Conservation (phyloP, 2,329 filamentous ascomycete genomes). For the Coniella vitis region DNA sequence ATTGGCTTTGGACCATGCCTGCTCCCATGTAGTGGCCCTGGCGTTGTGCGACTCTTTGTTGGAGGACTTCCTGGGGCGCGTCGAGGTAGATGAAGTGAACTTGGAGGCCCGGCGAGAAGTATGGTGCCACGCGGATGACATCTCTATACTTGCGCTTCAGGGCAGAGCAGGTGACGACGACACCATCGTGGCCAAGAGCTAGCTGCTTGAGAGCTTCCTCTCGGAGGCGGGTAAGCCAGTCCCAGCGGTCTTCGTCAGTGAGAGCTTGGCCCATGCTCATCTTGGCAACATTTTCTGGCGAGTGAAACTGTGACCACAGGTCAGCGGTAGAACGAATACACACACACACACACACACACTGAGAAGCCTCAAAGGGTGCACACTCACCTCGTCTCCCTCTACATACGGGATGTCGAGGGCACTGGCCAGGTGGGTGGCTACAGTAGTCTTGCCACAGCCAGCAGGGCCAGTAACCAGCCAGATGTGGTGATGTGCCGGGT, state of each 20-base stretch:
- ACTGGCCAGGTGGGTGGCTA: constrained; percentile 58
- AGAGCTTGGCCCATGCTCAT: constrained; percentile 81
- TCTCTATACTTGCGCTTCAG: constrained; percentile 97
- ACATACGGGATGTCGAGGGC: constrained; percentile 63
- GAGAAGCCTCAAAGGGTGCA: constrained; percentile 23
- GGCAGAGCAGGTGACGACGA: constrained; percentile 94
- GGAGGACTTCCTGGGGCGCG: constrained; percentile 66
- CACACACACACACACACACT: not conserved
- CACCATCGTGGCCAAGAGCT: constrained; percentile 55
- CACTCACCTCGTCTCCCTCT: constrained; percentile 66
- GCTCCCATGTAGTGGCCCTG: constrained; percentile 93
- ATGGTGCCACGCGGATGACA: constrained; percentile 73
- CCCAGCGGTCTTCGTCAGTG: constrained; percentile 92
- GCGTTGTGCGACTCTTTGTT: constrained; percentile 67
- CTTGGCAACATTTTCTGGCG: constrained; percentile 76
- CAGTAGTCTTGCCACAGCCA: constrained; percentile 72
- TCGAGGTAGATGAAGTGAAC: constrained; percentile 92
- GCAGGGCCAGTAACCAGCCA: constrained; percentile 76
- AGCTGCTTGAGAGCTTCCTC: constrained; percentile 57
- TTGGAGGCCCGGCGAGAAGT: constrained; percentile 64
- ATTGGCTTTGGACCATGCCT: constrained; percentile 90
- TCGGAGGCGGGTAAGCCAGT: constrained; percentile 81
- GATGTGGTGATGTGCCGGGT: constrained; percentile 54
- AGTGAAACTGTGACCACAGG: constrained; percentile 55
- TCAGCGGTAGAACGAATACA: not conserved